Conservation (phyloP, 176 grass and related monocot genomes). For the Oryza glumipatula region DNA sequence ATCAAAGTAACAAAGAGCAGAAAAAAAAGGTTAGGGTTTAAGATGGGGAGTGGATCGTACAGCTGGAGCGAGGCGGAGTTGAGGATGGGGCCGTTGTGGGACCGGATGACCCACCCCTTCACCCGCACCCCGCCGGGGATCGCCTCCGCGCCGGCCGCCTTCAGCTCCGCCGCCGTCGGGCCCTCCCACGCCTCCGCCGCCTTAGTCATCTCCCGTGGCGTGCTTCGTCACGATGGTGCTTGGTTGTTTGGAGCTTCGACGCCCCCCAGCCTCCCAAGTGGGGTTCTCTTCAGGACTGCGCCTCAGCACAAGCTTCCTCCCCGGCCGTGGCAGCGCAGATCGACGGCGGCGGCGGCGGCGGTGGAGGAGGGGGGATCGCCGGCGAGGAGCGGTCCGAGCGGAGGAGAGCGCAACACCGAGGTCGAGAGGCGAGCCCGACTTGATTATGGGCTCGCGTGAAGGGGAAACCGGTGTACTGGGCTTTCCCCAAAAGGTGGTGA, state of each 20-base stretch:
- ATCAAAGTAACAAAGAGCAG: background rate
- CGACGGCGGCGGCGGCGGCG: too few species aligned
- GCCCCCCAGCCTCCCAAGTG: background rate
- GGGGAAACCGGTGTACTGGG: background rate
- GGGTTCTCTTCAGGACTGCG: background rate
- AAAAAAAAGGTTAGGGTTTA: slow-evolving; percentile 46
- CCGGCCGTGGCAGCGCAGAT: background rate
- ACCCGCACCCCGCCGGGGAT: slow-evolving; percentile 61
- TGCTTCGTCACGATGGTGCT: background rate
- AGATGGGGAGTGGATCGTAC: slow-evolving; percentile 39
- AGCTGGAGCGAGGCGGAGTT: slow-evolving; percentile 60
- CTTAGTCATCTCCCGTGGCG: slow-evolving; percentile 34
- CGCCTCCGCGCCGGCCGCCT: slow-evolving; percentile 62
- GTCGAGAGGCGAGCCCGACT: background rate
- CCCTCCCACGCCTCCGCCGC: slow-evolving; percentile 72
- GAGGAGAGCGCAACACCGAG: background rate
- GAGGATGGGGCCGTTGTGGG: slow-evolving; percentile 78
- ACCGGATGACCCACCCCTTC: slow-evolving; percentile 77
- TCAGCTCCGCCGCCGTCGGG: slow-evolving; percentile 69
- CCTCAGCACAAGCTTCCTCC: background rate
- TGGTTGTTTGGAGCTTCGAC: background rate
- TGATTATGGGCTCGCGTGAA: background rate
- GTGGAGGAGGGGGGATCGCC: background rate
- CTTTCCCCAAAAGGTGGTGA: background rate
- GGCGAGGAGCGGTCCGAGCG: too few species aligned